Conservation (phyloP, 768 basidiomycete genomes). For the Boletus sp. region DNA sequence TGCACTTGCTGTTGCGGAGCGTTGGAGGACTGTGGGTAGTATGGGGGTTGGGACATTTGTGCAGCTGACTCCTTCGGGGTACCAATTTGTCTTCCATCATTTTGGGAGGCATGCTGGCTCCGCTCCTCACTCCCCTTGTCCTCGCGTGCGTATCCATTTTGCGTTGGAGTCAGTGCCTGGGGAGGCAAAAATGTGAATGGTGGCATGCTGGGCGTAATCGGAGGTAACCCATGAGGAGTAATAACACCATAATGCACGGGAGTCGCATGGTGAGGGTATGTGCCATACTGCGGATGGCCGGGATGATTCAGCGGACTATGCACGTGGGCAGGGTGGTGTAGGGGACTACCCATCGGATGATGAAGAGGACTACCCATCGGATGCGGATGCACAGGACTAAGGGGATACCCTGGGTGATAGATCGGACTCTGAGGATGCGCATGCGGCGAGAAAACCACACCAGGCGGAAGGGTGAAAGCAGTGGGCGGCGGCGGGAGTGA, state of each 20-base stretch:
- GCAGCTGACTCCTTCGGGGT: constrained; percentile 4
- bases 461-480: constrained; percentile 41
- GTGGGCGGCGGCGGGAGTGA: constrained; percentile 63
- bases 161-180: constrained; percentile 29
- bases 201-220: constrained; percentile 97
- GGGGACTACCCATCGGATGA: constrained; percentile 34
- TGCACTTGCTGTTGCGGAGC: constrained; percentile 19
- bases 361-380: constrained; percentile 39
- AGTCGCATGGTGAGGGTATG: constrained; percentile 24
- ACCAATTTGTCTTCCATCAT: constrained; percentile 8
- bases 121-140: constrained; percentile 1
- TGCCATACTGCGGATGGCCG: constrained; percentile 27
- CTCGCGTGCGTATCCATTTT: constrained; percentile 13
- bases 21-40: constrained; percentile 13
- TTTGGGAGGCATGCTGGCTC: background rate
- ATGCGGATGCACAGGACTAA: constrained; percentile 29
- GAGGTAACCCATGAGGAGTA: constrained; percentile 81
- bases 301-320: constrained; percentile 34
- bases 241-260: constrained; percentile 38
- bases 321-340: constrained; percentile 32
- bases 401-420: constrained; percentile 36
- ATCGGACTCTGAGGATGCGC: constrained; percentile 39
- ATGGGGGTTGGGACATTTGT: constrained; percentile 9
- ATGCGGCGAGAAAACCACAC: constrained; percentile 34
- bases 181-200: constrained; percentile 82